Percentiles rank a stretch among this genome's conserved stretches.
Evolutionary conservation across 371 early-diverging fungal species (phyloP).

Genomic region (Choanephora cucurbitarum): DNA sequence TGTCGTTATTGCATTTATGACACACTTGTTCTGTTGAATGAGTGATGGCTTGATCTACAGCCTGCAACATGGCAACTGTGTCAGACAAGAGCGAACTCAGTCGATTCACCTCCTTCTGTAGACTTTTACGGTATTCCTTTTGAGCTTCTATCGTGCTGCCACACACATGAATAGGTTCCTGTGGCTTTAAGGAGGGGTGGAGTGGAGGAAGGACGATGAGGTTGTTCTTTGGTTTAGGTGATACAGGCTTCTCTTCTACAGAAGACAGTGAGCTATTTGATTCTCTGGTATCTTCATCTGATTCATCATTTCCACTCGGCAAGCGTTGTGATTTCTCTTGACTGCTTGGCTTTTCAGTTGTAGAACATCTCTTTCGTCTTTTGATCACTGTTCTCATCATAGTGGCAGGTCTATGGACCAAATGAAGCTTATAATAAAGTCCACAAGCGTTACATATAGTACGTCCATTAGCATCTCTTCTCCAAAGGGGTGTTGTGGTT

Average conservation of each 20-base stretch:
- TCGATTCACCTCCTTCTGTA: slow-evolving; percentile 62
- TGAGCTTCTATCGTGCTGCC: slow-evolving; percentile 30
- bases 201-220: slow-evolving; percentile 10
- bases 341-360: slow-evolving; percentile 4
- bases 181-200: not conserved
- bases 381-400: slow-evolving; percentile 62
- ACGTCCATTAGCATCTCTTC: slow-evolving; percentile 67
- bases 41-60: slow-evolving; percentile 50
- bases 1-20: not conserved
- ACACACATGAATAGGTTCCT: not conserved
- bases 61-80: slow-evolving; percentile 54
- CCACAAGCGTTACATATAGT: slow-evolving; percentile 84
- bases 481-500: slow-evolving; percentile 81
- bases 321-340: not conserved
- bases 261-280: not conserved
- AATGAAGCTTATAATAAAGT: slow-evolving; percentile 76
- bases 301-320: not conserved
- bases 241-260: not conserved
- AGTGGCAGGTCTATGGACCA: slow-evolving; percentile 56
- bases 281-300: slow-evolving; percentile 1
- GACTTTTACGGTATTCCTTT: slow-evolving; percentile 50
- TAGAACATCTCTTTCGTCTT: slow-evolving; percentile 45
- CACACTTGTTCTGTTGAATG: not conserved
- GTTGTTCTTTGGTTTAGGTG: not conserved
- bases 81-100: slow-evolving; percentile 53